phyloP scores from a whole-genome alignment of 306 rosid species.

The Lathyrus sativus region DNA sequence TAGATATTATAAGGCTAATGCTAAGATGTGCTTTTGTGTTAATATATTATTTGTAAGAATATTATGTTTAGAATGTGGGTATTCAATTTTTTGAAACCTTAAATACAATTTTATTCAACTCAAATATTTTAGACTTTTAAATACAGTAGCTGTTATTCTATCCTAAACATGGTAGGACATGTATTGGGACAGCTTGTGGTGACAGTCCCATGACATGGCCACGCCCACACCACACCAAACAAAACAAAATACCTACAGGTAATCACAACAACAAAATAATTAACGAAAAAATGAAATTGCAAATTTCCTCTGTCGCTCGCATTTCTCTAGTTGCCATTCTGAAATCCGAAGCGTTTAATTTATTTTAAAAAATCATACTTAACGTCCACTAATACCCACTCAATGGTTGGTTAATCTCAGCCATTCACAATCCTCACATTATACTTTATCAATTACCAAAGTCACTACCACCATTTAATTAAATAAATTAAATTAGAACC shows the following conservation, averaged over 20 bases:
- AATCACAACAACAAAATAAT: no score
- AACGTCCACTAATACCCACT: constrained; percentile 1
- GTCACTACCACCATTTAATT: neutral
- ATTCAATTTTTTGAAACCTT: no score
- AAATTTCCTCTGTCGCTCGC: neutral
- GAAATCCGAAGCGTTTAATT: neutral
- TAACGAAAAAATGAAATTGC: neutral
- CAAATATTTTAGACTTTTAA: no score
- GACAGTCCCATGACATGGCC: neutral
- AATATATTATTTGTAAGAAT: no score
- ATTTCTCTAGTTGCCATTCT: neutral
- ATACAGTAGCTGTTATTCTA: no score
- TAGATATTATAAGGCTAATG: no score
- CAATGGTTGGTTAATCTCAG: neutral
- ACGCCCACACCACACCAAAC: neutral
- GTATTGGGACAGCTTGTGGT: no score
- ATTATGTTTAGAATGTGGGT: no score
- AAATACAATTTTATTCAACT: no score
- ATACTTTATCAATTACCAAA: neutral
- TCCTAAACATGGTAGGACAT: no score
- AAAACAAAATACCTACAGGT: neutral
- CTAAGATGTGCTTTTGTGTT: no score
- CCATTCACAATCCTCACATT: neutral
- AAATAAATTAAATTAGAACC: constrained; percentile 26
- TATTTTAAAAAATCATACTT: neutral